phyloP scores from a whole-genome alignment of 1,139 yeast species.

The Pichia sp. region DNA sequence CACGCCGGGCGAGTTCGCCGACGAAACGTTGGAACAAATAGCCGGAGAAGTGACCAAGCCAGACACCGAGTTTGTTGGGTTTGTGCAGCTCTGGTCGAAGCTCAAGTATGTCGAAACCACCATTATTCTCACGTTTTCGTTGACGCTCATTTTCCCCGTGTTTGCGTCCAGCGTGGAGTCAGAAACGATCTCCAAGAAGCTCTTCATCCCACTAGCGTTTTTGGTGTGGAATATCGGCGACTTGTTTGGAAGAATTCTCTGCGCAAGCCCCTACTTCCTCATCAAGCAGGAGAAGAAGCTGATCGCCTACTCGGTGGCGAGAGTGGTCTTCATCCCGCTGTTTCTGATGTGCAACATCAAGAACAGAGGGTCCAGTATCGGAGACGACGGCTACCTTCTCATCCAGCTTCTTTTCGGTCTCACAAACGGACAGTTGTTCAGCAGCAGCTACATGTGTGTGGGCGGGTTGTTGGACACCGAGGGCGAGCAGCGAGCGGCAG shows the following conservation, averaged over 20 bases:
- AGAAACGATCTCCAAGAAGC: slow-evolving; percentile 37
- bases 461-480: slow-evolving; percentile 54
- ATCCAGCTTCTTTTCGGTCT: slow-evolving; percentile 77
- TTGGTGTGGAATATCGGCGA: slow-evolving; percentile 90
- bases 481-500: slow-evolving; percentile 84
- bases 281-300: slow-evolving; percentile 41
- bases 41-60: slow-evolving; percentile 1
- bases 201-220: slow-evolving; percentile 74
- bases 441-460: slow-evolving; percentile 78
- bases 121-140: slow-evolving; percentile 69
- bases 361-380: slow-evolving; percentile 39
- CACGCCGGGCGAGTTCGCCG: neutral
- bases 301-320: slow-evolving; percentile 47
- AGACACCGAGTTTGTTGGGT: slow-evolving; percentile 20
- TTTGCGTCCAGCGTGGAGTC: slow-evolving; percentile 74
- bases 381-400: slow-evolving; percentile 64
- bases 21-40: slow-evolving; percentile 5
- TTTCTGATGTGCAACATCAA: slow-evolving; percentile 66
- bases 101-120: slow-evolving; percentile 61
- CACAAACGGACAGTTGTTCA: slow-evolving; percentile 80
- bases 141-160: slow-evolving; percentile 81
- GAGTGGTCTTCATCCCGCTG: slow-evolving; percentile 58
- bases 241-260: slow-evolving; percentile 64
- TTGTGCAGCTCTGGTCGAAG: slow-evolving; percentile 50
- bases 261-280: slow-evolving; percentile 49